These are phyloP conservation scores for Aureobasidium sp. DNA, from an alignment of 2,329 filamentous ascomycete genomes.

Conservation along the genomic window DNA sequence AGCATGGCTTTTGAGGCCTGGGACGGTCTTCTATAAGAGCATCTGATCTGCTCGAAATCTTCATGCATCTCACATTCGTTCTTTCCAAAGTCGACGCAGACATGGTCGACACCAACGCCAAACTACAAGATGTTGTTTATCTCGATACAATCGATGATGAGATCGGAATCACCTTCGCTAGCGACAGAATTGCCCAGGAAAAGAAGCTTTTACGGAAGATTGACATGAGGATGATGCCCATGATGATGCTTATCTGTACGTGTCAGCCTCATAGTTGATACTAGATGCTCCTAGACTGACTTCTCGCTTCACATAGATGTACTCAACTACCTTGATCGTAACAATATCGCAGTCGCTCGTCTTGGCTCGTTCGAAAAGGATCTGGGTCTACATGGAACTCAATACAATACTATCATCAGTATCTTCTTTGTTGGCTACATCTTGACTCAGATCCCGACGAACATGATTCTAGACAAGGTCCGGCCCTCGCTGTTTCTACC, in stretches of 20 bases:
- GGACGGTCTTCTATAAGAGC: no score
- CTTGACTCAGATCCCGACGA: slow-evolving; percentile 44
- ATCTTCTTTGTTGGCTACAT: slow-evolving; percentile 53
- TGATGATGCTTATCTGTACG: slow-evolving; percentile 61
- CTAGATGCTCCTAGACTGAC: background rate
- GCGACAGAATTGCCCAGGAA: slow-evolving; percentile 30
- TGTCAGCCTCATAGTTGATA: background rate
- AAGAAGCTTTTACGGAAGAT: slow-evolving; percentile 58
- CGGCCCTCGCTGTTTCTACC: slow-evolving; percentile 25
- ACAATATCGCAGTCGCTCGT: slow-evolving; percentile 55
- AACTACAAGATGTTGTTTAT: background rate
- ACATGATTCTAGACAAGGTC: slow-evolving; percentile 28
- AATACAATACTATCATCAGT: slow-evolving; percentile 48
- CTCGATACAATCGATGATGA: background rate
- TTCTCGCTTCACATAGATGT: slow-evolving; percentile 36
- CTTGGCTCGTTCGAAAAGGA: slow-evolving; percentile 49
- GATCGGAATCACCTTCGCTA: no score
- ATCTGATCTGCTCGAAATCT: no score
- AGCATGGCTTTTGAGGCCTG: no score
- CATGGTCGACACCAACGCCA: background rate
- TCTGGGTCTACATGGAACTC: slow-evolving; percentile 45
- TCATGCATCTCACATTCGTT: no score
- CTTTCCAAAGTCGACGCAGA: background rate
- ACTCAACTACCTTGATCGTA: slow-evolving; percentile 58
- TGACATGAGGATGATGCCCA: slow-evolving; percentile 57